Base-by-base conservation (phyloP, 441 rosid species). In the Mallotus japonicus region DNA sequence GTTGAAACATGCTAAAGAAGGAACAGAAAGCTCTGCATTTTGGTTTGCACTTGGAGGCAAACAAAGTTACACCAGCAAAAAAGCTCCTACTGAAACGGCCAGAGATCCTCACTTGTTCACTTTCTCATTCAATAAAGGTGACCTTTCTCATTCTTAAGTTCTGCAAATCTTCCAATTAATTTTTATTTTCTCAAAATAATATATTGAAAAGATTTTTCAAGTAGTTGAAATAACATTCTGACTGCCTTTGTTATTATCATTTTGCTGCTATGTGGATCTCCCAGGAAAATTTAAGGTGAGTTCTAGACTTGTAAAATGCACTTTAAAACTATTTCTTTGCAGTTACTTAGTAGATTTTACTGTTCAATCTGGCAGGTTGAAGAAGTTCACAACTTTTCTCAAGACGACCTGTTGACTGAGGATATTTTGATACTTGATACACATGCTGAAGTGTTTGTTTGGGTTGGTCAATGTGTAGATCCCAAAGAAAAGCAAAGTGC, bases 31-130 rank as follows among this genome's bases (percentile, higher is more conserved):
- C 87, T 92, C 97, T 56, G 74, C 95, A 73, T 96, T 96, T 83
- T 96, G 99, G 99, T 87, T 76, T 88, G 86, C 98, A 53, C 92
- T 96, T 81, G 98, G 98, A 60, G 99, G 98, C 58, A 96, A 96
- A 81, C 98, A 96, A 84, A 89, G 81, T 78, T 91, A 90, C 87
- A 89, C 79, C 74, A 88, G 95, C 86, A 88, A 89, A 86, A 91
- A 85, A 47, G 75, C 78, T 75, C 70, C 93, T 76, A 70, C 81
- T 14, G 99, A 93, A 80, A 79, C 67, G 78, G 79, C 82, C 74
- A 88, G 97, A 76, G 99, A 96, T 80, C 97, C 97, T 60, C 99
- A 88, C 78, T 79, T 96, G 82, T 96, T 87, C 82, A 75, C 90
- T 53, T 86, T 85, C 79, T 86, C 96, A 63, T 70, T 87, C 59